phyloP scores from a whole-genome alignment of 2,329 filamentous ascomycete species.

The Ophiostoma pallidulum region DNA sequence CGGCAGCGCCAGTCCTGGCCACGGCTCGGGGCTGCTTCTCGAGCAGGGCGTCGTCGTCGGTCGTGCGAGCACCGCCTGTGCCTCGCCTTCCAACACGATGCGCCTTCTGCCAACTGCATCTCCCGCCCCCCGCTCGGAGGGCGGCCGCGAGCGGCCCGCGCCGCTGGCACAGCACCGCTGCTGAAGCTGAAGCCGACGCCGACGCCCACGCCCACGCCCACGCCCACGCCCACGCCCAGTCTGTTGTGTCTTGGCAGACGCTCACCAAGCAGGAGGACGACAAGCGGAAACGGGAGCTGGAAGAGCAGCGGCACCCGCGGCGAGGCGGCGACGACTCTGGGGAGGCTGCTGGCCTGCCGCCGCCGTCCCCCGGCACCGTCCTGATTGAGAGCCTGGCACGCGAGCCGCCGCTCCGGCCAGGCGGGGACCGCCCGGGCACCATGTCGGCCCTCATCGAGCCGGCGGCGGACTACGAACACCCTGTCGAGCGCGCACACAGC shows the following conservation, averaged over 20 bases:
- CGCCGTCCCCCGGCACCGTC: conserved; percentile 11
- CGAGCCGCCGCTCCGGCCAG: conserved; percentile 17
- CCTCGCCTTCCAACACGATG: neutral
- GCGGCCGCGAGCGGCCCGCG: neutral
- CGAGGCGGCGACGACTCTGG: neutral
- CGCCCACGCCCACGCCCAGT: too few relatives aligned
- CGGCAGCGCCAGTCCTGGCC: too few relatives aligned
- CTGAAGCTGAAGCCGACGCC: too few relatives aligned
- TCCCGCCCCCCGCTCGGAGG: too few relatives aligned
- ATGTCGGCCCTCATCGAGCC: conserved; percentile 24
- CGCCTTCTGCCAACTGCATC: neutral
- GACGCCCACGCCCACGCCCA: too few relatives aligned
- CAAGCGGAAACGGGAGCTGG: neutral
- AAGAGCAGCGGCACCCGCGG: neutral
- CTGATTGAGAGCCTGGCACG: conserved; percentile 19
- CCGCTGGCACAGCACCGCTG: neutral
- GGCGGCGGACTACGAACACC: conserved; percentile 15
- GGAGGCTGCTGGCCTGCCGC: too few relatives aligned
- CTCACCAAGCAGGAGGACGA: conserved; percentile 7
- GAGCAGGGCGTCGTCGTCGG: too few relatives aligned
- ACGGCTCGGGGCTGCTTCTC: too few relatives aligned
- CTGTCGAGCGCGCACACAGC: conserved; percentile 18
- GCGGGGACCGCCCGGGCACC: conserved; percentile 3
- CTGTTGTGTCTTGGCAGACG: conserved; percentile 6
- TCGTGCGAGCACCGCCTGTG: neutral